phyloP scores from a whole-genome alignment of 2,329 filamentous ascomycete species.

The Herpomyces periplanetae region DNA sequence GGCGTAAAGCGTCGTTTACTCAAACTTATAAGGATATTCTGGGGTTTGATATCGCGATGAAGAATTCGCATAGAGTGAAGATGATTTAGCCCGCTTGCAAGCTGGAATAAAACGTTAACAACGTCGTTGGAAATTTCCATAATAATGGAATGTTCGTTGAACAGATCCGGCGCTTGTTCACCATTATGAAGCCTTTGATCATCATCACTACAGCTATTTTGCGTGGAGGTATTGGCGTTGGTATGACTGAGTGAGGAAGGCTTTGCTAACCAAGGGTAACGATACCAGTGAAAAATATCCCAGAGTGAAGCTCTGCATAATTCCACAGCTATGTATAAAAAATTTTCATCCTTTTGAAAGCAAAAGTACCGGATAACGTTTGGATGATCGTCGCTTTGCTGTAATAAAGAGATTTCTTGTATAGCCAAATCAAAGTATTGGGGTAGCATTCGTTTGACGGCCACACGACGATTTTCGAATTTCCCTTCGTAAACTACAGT shows the following conservation, averaged over 20 bases:
- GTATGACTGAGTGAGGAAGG: too few relatives aligned
- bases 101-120: slow-evolving; percentile 44
- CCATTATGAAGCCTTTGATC: too few relatives aligned
- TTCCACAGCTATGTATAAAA: slow-evolving; percentile 83
- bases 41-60: slow-evolving; percentile 80
- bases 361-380: slow-evolving; percentile 93
- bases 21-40: slow-evolving; percentile 58
- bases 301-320: slow-evolving; percentile 72
- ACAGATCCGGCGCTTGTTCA: slow-evolving; percentile 21
- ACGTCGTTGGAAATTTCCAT: slow-evolving; percentile 35
- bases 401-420: slow-evolving; percentile 55
- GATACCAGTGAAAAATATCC: slow-evolving; percentile 58
- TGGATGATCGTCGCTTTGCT: slow-evolving; percentile 75
- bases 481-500: slow-evolving; percentile 80
- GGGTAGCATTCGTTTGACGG: slow-evolving; percentile 81
- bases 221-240: too few relatives aligned
- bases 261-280: too few relatives aligned
- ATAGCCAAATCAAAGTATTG: slow-evolving; percentile 85
- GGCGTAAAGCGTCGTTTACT: slow-evolving; percentile 11
- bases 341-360: slow-evolving; percentile 50
- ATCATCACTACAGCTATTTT: slow-evolving; percentile 14
- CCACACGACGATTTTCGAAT: slow-evolving; percentile 67
- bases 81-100: slow-evolving; percentile 55
- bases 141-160: too few relatives aligned
- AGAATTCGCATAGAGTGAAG: slow-evolving; percentile 74